Conservation (phyloP, 2,329 filamentous ascomycete species). For the Trichophyton benhamiae region DNA sequence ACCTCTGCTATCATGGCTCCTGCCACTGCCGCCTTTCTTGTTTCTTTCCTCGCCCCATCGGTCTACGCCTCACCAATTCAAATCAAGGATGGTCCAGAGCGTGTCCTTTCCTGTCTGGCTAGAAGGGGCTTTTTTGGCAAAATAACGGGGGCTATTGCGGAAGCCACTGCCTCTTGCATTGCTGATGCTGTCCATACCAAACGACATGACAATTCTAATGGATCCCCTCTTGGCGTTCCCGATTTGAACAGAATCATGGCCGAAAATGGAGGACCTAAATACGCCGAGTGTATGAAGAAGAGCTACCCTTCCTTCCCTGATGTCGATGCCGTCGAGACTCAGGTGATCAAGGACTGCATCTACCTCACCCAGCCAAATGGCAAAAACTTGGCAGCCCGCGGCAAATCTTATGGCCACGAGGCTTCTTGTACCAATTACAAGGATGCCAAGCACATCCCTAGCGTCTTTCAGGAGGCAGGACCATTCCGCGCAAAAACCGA, state of each 20-base stretch:
- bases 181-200: no score
- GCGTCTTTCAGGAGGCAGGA: not conserved
- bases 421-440: not conserved
- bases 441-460: not conserved
- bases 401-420: not conserved
- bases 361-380: not conserved
- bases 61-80: not conserved
- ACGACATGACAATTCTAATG: no score
- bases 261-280: not conserved
- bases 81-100: not conserved
- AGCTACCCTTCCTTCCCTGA: not conserved
- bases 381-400: not conserved
- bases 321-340: not conserved
- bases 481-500: not conserved
- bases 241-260: not conserved
- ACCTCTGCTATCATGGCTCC: not conserved
- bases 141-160: no score
- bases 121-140: no score
- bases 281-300: slow-evolving; percentile 2
- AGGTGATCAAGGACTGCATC: not conserved
- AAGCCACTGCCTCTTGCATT: no score
- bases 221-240: not conserved
- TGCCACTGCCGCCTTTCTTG: not conserved
- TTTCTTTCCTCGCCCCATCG: not conserved
- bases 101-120: no score